Conservation (phyloP, 1,284 basidiomycete genomes). For the Jaminaea rosea region DNA sequence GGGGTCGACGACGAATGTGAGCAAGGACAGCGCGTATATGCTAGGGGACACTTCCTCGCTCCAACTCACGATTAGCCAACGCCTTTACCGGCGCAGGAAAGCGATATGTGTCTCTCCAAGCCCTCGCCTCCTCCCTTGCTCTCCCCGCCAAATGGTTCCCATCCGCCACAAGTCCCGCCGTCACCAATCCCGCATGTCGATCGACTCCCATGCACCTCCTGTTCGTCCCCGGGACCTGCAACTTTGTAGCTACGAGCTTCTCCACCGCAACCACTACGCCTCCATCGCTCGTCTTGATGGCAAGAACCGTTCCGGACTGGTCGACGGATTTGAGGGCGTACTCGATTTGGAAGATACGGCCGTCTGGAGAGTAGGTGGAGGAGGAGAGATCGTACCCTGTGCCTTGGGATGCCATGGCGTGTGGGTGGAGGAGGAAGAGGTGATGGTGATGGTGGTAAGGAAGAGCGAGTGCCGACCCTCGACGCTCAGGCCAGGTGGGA, state of each 20-base stretch:
- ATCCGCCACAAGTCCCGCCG: constrained; percentile 83
- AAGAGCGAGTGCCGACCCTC: no score
- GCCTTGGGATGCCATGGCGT: constrained; percentile 86
- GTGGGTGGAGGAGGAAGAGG: no score
- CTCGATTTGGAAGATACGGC: constrained; percentile 96
- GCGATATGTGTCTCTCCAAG: constrained; percentile 67
- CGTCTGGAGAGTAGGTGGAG: constrained; percentile 96
- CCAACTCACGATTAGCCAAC: constrained; percentile 10
- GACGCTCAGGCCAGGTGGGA: no score
- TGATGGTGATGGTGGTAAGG: no score
- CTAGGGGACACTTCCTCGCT: no score
- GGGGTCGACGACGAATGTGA: background rate
- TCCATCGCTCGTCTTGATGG: constrained; percentile 84
- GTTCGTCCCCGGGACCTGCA: constrained; percentile 87
- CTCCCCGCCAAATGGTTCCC: constrained; percentile 79
- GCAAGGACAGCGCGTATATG: no score
- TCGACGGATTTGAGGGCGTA: constrained; percentile 98
- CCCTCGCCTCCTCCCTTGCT: constrained; percentile 73
- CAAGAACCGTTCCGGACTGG: constrained; percentile 71
- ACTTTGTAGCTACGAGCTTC: constrained; percentile 94
- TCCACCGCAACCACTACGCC: constrained; percentile 82
- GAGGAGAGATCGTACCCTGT: constrained; percentile 98
- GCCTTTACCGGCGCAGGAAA: constrained; percentile 70
- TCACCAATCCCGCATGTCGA: constrained; percentile 74
- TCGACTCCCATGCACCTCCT: constrained; percentile 87